These are phyloP conservation scores for Phialophora verrucosa DNA, from an alignment of 2,329 filamentous ascomycete species.

Conservation along the genomic window DNA sequence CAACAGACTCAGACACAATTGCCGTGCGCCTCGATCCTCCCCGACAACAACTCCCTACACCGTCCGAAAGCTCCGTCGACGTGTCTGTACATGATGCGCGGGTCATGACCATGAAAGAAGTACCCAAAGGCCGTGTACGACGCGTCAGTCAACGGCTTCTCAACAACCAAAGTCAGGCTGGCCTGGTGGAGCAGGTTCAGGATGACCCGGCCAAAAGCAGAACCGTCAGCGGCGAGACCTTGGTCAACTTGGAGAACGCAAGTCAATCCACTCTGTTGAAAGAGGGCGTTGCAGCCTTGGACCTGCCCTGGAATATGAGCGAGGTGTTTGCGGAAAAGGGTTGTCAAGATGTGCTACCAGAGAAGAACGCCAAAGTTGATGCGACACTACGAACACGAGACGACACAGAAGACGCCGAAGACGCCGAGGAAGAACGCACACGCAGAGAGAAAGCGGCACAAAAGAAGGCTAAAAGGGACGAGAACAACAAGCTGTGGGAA, in stretches of 20 bases:
- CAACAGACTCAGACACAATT: constrained; percentile 35
- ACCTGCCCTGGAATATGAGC: constrained; percentile 43
- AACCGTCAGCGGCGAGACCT: constrained; percentile 43
- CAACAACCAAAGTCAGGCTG: constrained; percentile 34
- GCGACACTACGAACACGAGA: constrained; percentile 9
- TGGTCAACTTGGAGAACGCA: constrained; percentile 51
- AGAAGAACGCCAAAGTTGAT: constrained; percentile 27
- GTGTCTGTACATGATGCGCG: constrained; percentile 37
- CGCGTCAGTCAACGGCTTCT: constrained; percentile 32
- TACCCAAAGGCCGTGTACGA: constrained; percentile 36
- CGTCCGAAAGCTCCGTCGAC: constrained; percentile 42
- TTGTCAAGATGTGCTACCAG: constrained; percentile 17
- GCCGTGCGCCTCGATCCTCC: constrained; percentile 22
- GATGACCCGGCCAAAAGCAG: constrained; percentile 41
- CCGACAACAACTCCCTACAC: constrained; percentile 39
- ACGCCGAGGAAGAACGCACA: constrained; percentile 43
- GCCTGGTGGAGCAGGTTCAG: constrained; percentile 40
- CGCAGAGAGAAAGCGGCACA: constrained; percentile 43
- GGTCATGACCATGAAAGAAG: constrained; percentile 33
- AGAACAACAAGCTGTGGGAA: constrained; percentile 39
- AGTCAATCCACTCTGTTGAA: constrained; percentile 47
- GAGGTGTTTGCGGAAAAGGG: constrained; percentile 28
- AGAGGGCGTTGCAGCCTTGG: constrained; percentile 51
- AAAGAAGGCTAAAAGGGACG: constrained; percentile 38
- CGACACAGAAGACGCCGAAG: constrained; percentile 35